Evolutionary conservation across 352 stramenopile genomes (phyloP), one percentile per base, ranked within the genome.

Genomic region (Pythium aristosporum): DNA sequence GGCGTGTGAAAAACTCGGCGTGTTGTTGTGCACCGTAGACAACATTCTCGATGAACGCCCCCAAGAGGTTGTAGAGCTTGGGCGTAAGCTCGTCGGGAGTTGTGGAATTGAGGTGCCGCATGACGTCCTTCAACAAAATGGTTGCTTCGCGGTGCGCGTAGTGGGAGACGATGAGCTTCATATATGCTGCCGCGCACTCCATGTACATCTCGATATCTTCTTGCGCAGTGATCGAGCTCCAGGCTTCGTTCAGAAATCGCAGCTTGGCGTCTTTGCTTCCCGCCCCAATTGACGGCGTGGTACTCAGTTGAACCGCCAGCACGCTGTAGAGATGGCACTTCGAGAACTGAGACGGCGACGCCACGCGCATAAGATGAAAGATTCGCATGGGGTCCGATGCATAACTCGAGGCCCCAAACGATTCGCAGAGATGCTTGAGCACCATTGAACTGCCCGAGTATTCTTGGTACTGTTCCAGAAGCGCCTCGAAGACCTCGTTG

Each of bases 371-470:
- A 21, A 96, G 68, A 11, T 81, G 72, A 21, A 95, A 67, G 41
- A 97, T 86, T 18, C 65, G 71, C 1, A 73, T 59, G 5, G 83
- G 79, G 21, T 85, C 73, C 15, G 74, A 65, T 0, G 77, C 76
- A 59, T 95, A 94, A 58, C 80, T 80, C 23, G 72, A 63, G 0
- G 77, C 70, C 15, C 78, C 73, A 69, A 97, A 96, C 23, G 73
- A 73, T 43, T 92, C 77, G 20, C 87, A 86, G 10, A 97, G 71
- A 58, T 96, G 88, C 60, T 92, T 88, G 1, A 97, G 73, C 42
- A 97, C 83, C 87, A 96, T 96, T n/a, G 88, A 85, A 62, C 85
- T 94, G 51, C 87, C 78, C 6, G 77, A 90, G 63, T 90, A 93
- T 46, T 95, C 73, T 28, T 85, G 78, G 58, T 95, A 97, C 49